Evolutionary conservation across 805 yeast genomes (phyloP), one percentile per base, ranked within the genome.

Genomic region (Lipomyces spencermartinsiae): DNA sequence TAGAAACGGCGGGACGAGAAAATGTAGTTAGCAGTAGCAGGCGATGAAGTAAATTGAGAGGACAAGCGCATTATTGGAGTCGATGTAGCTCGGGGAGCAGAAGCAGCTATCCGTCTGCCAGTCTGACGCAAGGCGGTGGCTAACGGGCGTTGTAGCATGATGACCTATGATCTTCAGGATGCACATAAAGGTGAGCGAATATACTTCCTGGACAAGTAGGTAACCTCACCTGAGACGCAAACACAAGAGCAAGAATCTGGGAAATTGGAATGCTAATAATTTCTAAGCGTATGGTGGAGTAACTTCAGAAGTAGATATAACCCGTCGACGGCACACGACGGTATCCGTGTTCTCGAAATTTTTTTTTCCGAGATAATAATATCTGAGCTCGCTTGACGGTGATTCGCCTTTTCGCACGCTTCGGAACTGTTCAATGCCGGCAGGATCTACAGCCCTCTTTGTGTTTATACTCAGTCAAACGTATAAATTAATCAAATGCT

Each of bases 21-120:
- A 14, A 16, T 43, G 10, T 19, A 43, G 22, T 16, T n/a, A 16
- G 49, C 49, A 7, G 49, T 43, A 19, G 49, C 49, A 19, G 49
- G 7, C 22, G 49, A 43, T n/a, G 49, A 19, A 43, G 49, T 43
- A n/a, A 14, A 43, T 25, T 25, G 10, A n/a, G 22, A 43, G 49
- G 49, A 6, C 10, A 43, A n/a, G 7, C 22, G 49, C 7, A 43
- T 16, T 43, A 43, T 12, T 1, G 49, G n/a, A 4, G 25, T 7
- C 49, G 22, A 16, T n/a, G 49, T 43, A 43, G 49, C 22, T 43
- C 49, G 49, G 22, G 49, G 49, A 43, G 49, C 49, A 43, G 49
- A 16, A n/a, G 49, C 49, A n/a, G n/a, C 19, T 43, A 43, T 43
- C 49, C 34, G 56, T 31, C 56, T 33, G 56, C 56, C 34, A 5